Evolutionary conservation across 352 stramenopile species (phyloP), one percentile per base, ranked within the genome.

Genomic region (Globisporangium uncinulatum): DNA sequence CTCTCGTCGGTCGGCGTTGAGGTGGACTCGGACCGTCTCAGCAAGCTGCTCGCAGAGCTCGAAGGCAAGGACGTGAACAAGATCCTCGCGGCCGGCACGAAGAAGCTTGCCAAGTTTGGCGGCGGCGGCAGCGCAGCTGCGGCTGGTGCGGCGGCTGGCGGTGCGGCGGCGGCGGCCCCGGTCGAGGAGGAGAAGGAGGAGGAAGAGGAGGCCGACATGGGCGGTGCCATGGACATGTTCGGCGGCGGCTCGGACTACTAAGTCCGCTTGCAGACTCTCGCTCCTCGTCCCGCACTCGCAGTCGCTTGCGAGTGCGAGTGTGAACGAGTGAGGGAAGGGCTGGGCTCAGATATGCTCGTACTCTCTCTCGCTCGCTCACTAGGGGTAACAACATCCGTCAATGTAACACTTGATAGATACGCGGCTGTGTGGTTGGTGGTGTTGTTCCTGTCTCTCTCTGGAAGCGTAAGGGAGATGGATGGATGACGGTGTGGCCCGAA

Each of bases 1-100:
- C 79, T 99, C 48, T 71, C 87, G 59, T 90, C 94, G 46, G 87
- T 84, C 54, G 93, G 91, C 57, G 79, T 92, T 41, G 92, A 98
- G 69, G 77, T 86, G 44, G 86, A 98, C 65, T 74, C 69, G 15
- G 66, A 69, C 8, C 79, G 78, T 55, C 59, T 95, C 10, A 67
- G 54, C 59, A 86, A 88, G 66, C 69, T 95, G 54, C 71, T 95
- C 55, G 74, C 79, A 60, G 83, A 89, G 59, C 72, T 95, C 50
- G 77, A 91, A 59, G 86, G 79, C 73, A 95, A 95, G 76, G 69
- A 71, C 66, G 66, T 91, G 54, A 76, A 94, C 62, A 70, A 89
- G 60, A 79, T 95, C 58, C 92, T 96, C 62, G 83, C 83, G 62
- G 75, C 71, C 24, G 86, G 86, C 57, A 82, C 66, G 36, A 75